A percentile compares a stretch with the other conserved stretches of the same genome.
Conservation (phyloP, 2,329 filamentous ascomycete species). For the Penicillium sp. region DNA sequence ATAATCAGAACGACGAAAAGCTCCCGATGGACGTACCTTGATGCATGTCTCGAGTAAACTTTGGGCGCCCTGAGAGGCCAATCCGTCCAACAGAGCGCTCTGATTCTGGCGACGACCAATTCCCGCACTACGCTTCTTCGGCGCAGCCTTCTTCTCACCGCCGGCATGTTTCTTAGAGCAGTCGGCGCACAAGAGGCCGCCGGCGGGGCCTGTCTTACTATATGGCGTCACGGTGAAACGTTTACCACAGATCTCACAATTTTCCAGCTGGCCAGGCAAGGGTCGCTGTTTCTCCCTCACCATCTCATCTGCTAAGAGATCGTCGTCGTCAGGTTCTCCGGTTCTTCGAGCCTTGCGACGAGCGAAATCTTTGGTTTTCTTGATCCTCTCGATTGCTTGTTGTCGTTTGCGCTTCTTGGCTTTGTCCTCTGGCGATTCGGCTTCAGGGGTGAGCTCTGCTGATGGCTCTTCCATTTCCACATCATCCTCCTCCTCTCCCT, state of each 20-base stretch:
- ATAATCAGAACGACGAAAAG: not conserved
- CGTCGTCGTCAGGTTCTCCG: constrained; percentile 41
- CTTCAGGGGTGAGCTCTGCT: constrained; percentile 3
- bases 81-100: constrained; percentile 77
- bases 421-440: constrained; percentile 30
- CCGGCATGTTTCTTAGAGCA: constrained; percentile 72
- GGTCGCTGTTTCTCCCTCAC: constrained; percentile 53
- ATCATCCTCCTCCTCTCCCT: constrained; percentile 27
- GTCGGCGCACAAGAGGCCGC: constrained; percentile 74
- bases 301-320: constrained; percentile 45
- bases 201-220: constrained; percentile 72
- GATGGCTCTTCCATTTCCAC: too few species aligned
- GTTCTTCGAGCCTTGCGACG: constrained; percentile 39
- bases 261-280: constrained; percentile 77
- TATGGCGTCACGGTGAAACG: constrained; percentile 91
- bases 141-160: constrained; percentile 53
- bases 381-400: constrained; percentile 44
- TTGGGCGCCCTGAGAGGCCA: constrained; percentile 38
- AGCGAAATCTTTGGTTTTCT: constrained; percentile 47
- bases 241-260: constrained; percentile 78
- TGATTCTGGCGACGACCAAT: constrained; percentile 68
- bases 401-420: constrained; percentile 53
- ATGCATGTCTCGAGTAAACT: constrained; percentile 53
- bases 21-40: constrained; percentile 34
- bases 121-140: constrained; percentile 50